Conservation (phyloP, 2,329 filamentous ascomycete species). For the Plenodomus lindquistii region DNA sequence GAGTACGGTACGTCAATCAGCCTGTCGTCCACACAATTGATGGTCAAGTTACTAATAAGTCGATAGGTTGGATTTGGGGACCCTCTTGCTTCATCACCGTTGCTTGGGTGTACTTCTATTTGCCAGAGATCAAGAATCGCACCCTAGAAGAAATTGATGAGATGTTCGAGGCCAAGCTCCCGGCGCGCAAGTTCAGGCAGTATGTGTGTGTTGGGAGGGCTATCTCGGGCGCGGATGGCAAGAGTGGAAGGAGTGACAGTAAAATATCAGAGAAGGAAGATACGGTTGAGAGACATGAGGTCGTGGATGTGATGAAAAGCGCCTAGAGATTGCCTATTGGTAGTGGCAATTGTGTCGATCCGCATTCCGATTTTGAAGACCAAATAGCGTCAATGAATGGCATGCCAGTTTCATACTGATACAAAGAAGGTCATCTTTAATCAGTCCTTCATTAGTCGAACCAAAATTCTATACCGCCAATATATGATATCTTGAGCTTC, state of each 20-base stretch:
- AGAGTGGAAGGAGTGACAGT: slow-evolving; percentile 10
- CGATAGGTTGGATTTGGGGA: slow-evolving; percentile 38
- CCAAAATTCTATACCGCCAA: too few species aligned
- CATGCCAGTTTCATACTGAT: too few species aligned
- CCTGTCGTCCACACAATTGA: background rate
- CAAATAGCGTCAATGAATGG: too few species aligned
- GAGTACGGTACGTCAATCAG: slow-evolving; percentile 49
- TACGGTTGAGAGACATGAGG: slow-evolving; percentile 8
- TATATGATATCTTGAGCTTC: too few species aligned
- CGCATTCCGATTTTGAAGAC: too few species aligned
- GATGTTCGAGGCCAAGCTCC: slow-evolving; percentile 37
- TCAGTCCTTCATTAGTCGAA: too few species aligned
- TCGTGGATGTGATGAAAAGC: slow-evolving; percentile 9
- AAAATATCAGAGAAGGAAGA: slow-evolving; percentile 25
- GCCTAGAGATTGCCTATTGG: background rate
- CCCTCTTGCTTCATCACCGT: slow-evolving; percentile 46
- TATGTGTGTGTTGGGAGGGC: slow-evolving; percentile 33
- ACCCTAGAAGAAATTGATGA: slow-evolving; percentile 40
- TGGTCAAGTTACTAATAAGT: background rate
- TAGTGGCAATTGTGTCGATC: too few species aligned
- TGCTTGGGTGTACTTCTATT: slow-evolving; percentile 37
- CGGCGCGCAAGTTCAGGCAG: slow-evolving; percentile 37
- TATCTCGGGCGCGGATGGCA: slow-evolving; percentile 15
- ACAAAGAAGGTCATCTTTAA: too few species aligned
- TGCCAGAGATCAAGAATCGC: slow-evolving; percentile 47